Conservation (phyloP, 148 eudicot species). For the Rhododendron griersonianum region DNA sequence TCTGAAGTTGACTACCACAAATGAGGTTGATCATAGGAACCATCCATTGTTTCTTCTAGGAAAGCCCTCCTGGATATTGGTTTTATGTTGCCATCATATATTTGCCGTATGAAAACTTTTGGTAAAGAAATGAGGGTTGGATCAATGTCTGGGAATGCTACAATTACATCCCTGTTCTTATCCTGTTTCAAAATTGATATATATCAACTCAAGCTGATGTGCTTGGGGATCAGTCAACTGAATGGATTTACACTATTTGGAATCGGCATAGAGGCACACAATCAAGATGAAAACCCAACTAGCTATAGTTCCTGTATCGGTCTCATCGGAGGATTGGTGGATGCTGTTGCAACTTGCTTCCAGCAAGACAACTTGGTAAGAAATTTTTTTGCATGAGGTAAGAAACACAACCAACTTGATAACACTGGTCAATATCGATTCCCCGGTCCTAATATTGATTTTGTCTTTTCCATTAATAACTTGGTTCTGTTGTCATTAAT, state of each 20-base stretch:
- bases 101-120: neutral
- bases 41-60: conserved; percentile 20
- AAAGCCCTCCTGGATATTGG: conserved; percentile 16
- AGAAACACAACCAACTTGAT: neutral
- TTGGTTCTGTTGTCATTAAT: neutral
- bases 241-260: neutral
- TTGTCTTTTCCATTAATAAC: neutral
- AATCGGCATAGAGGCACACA: neutral
- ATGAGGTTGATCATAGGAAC: conserved; percentile 44
- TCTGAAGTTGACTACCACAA: conserved; percentile 54
- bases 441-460: neutral
- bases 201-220: neutral
- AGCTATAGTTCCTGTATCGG: neutral
- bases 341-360: neutral
- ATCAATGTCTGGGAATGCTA: conserved; percentile 47
- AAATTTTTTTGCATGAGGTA: neutral
- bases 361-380: neutral
- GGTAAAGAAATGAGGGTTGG: conserved; percentile 24
- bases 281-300: neutral
- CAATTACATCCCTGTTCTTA: conserved; percentile 55
- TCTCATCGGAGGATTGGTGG: neutral
- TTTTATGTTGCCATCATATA: neutral
- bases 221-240: neutral
- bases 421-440: neutral
- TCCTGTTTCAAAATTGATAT: conserved; percentile 29